Evolutionary conservation across 2,329 filamentous ascomycete species (phyloP).

Genomic region (Rutstroemia sp.): DNA sequence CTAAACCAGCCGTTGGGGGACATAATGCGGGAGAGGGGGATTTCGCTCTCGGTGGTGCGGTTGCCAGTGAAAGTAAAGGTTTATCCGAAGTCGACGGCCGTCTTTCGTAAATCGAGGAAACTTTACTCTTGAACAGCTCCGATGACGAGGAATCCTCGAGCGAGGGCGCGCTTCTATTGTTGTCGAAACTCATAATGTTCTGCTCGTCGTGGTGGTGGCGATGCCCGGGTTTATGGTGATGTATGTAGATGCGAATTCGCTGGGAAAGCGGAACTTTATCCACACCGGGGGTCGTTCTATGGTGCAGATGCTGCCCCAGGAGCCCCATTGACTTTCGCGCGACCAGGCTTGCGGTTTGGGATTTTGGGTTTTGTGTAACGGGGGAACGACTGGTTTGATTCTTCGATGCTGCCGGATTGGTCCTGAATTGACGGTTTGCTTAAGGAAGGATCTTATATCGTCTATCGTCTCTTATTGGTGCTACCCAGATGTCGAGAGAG

Average conservation of each 20-base stretch:
- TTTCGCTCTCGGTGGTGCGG: not conserved
- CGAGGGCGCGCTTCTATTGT: not conserved
- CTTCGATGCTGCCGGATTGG: no score
- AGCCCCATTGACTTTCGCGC: not conserved
- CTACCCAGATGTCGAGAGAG: no score
- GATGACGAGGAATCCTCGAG: not conserved
- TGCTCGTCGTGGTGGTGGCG: not conserved
- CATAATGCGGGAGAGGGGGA: not conserved
- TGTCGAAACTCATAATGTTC: not conserved
- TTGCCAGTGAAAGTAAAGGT: slow-evolving; percentile 1
- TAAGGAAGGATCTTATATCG: no score
- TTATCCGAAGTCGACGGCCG: slow-evolving; percentile 3
- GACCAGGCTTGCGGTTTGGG: no score
- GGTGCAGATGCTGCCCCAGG: slow-evolving; percentile 1
- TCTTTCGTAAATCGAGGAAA: not conserved
- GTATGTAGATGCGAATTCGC: slow-evolving; percentile 5
- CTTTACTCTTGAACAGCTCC: not conserved
- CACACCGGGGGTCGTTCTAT: not conserved
- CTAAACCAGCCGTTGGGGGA: not conserved
- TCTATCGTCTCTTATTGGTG: no score
- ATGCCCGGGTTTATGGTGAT: slow-evolving; percentile 1
- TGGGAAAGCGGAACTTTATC: slow-evolving; percentile 2
- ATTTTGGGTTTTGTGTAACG: no score
- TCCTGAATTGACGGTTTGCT: no score
- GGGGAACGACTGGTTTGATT: no score